Conservation (phyloP, 257 asterid genomes). For the Nicotiana sylvestris region DNA sequence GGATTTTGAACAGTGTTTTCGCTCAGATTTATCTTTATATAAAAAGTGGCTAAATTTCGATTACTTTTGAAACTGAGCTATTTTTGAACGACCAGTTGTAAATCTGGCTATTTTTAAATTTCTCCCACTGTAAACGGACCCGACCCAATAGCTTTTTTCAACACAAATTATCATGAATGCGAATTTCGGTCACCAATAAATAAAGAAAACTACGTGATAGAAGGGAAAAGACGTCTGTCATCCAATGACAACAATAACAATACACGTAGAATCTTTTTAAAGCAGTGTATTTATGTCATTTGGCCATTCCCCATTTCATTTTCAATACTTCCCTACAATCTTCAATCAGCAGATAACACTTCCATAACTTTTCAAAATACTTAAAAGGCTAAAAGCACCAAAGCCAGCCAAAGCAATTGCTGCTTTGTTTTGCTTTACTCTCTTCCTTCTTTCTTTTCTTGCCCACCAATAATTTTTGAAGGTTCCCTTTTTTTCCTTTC, state of each 20-base stretch:
- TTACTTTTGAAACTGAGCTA: no score
- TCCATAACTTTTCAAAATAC: not conserved
- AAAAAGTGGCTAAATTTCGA: no score
- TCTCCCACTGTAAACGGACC: no score
- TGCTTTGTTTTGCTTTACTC: not conserved
- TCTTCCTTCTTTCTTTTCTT: slow-evolving; percentile 9
- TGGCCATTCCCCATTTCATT: not conserved
- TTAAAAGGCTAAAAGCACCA: not conserved
- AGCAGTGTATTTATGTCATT: not conserved
- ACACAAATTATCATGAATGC: not conserved
- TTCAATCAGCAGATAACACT: not conserved
- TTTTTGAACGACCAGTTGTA: no score
- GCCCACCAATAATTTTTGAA: slow-evolving; percentile 8
- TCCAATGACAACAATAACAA: not conserved
- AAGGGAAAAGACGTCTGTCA: not conserved
- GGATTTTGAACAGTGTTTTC: no score
- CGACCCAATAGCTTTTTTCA: no score
- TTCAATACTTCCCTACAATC: not conserved
- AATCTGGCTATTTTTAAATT: no score
- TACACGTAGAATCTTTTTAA: not conserved
- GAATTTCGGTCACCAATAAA: not conserved
- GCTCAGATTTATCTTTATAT: no score
- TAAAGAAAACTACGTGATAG: not conserved
- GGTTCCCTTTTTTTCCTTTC: not conserved
- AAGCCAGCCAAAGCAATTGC: slow-evolving; percentile 7